phyloP scores from a whole-genome alignment of 331 rosid species.

The Rosa hybrid region DNA sequence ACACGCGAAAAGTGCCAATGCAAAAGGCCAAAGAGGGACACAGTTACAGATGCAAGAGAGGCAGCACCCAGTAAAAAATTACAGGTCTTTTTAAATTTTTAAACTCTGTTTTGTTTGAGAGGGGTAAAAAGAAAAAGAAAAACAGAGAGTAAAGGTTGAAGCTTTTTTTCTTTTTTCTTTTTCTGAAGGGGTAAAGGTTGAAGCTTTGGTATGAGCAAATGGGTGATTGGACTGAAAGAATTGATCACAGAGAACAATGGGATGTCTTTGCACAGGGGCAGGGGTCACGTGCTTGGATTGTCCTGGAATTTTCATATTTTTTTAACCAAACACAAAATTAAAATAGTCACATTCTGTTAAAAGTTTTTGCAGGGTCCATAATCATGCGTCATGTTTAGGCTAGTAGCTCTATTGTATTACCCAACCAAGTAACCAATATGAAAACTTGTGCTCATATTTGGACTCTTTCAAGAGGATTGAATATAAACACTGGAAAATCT shows the following conservation, averaged over 20 bases:
- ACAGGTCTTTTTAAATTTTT: not conserved
- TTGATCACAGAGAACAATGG: constrained; percentile 47
- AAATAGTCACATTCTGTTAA: constrained; percentile 51
- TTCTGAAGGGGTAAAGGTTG: too few relatives aligned
- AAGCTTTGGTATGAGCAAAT: constrained; percentile 41
- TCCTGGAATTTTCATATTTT: constrained; percentile 42
- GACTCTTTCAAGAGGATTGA: not conserved
- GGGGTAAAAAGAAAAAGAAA: not conserved
- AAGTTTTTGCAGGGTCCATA: constrained; percentile 32
- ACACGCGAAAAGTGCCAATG: constrained; percentile 46
- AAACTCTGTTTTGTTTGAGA: not conserved
- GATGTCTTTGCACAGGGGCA: constrained; percentile 51
- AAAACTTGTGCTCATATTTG: not conserved
- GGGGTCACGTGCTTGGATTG: constrained; percentile 91
- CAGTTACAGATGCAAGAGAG: constrained; percentile 52
- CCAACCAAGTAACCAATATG: not conserved
- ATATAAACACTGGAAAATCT: not conserved
- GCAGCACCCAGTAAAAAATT: constrained; percentile 39
- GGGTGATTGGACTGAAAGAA: constrained; percentile 28
- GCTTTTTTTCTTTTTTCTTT: not conserved
- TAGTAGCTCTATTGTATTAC: not conserved
- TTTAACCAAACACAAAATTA: constrained; percentile 13
- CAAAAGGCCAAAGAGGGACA: constrained; percentile 60
- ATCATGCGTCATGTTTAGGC: not conserved
- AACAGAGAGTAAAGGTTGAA: not conserved